Percentiles rank a stretch among this genome's conserved stretches.
These are phyloP conservation scores for Plectosphaerella sp. DNA, from an alignment of 2,329 filamentous ascomycete genomes.

Conservation along the genomic window DNA sequence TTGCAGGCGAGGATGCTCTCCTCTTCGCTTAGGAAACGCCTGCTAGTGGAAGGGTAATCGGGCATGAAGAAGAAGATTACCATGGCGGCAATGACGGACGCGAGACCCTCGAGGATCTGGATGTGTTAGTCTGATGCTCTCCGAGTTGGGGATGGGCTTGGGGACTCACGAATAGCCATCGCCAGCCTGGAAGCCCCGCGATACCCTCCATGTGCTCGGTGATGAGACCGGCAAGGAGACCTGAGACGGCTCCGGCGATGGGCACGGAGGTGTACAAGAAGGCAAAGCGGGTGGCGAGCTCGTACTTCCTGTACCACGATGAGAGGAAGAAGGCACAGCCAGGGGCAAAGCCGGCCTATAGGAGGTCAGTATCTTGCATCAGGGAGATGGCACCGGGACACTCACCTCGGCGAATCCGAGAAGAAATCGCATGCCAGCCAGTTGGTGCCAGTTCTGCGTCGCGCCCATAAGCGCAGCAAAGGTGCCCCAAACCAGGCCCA, in stretches of 20 bases:
- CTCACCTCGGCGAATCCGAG: conserved; percentile 15
- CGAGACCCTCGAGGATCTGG: conserved; percentile 30
- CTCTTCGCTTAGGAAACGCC: conserved; percentile 12
- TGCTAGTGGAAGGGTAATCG: conserved; percentile 14
- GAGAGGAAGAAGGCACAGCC: conserved; percentile 18
- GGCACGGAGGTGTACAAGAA: conserved; percentile 67
- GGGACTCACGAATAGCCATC: conserved; percentile 45
- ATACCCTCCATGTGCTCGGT: conserved; percentile 62
- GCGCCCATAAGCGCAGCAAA: conserved; percentile 16
- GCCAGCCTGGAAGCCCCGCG: conserved; percentile 61
- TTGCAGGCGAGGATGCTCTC: conserved; percentile 12
- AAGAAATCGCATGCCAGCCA: conserved; percentile 15
- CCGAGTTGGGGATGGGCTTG: conserved; percentile 19
- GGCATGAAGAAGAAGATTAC: conserved; percentile 12
- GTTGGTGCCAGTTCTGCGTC: conserved; percentile 15
- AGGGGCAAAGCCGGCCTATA: conserved; percentile 15
- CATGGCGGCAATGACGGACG: conserved; percentile 20
- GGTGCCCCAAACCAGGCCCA: conserved; percentile 16
- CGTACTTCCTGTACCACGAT: conserved; percentile 30
- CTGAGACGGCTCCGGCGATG: conserved; percentile 68
- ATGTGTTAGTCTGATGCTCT: background rate
- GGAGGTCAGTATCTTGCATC: background rate
- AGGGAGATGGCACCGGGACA: background rate
- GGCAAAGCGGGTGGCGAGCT: conserved; percentile 67
- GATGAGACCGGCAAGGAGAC: conserved; percentile 68